A percentile compares a stretch with the other conserved stretches of the same genome.
These are phyloP conservation scores for Colletotrichum cereale DNA, from an alignment of 2,329 filamentous ascomycete genomes.

Conservation along the genomic window DNA sequence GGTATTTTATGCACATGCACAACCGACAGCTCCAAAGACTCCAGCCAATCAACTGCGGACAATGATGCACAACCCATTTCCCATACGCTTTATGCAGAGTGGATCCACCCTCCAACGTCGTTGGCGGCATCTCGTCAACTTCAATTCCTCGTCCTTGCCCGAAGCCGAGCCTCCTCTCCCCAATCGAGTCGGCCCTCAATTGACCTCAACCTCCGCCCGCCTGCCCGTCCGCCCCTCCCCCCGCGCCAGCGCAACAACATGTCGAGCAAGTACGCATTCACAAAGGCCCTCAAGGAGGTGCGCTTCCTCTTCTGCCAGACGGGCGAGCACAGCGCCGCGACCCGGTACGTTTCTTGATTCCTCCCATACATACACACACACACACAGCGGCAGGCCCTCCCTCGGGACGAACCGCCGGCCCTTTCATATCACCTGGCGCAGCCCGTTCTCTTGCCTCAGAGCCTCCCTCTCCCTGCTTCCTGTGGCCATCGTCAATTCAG, in stretches of 20 bases:
- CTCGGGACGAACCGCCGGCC: too few species aligned
- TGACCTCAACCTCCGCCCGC: conserved; percentile 38
- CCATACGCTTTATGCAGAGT: conserved; percentile 11
- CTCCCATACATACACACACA: not conserved
- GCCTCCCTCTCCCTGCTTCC: not conserved
- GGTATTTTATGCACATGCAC: conserved; percentile 14
- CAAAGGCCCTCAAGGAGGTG: conserved; percentile 90
- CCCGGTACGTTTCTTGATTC: conserved; percentile 72
- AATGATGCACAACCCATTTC: not conserved
- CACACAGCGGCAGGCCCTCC: too few species aligned
- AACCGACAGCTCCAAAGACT: not conserved
- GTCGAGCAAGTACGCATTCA: conserved; percentile 94
- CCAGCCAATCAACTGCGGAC: not conserved
- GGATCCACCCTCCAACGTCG: not conserved
- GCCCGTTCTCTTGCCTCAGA: not conserved
- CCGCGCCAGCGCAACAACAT: conserved; percentile 60
- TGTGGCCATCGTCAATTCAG: conserved; percentile 1
- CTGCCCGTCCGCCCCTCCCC: conserved; percentile 4
- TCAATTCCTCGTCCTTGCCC: conserved; percentile 29
- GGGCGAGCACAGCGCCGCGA: conserved; percentile 87
- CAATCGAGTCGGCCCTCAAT: conserved; percentile 40
- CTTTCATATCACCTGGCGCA: too few species aligned
- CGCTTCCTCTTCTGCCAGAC: conserved; percentile 98
- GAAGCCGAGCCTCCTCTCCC: conserved; percentile 32
- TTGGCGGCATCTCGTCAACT: conserved; percentile 30